A percentile compares a stretch with the other conserved stretches of the same genome.
Evolutionary conservation across 2,329 filamentous ascomycete species (phyloP).

Genomic region (Ophiocordyceps robertsii): DNA sequence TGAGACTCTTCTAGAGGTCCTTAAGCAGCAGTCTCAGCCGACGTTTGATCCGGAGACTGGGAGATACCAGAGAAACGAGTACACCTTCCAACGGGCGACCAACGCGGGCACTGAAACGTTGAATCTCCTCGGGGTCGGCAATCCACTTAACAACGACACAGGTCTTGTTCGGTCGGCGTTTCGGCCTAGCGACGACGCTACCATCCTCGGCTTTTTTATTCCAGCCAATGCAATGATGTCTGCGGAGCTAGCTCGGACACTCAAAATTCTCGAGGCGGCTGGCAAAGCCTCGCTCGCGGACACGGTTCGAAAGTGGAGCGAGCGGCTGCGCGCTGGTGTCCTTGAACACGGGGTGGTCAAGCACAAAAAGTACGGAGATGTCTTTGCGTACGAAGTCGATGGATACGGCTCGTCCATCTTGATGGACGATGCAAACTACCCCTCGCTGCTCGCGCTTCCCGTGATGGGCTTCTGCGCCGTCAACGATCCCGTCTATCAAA

Average conservation of each 20-base stretch:
- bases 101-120: constrained; percentile 82
- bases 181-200: constrained; percentile 87
- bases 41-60: constrained; percentile 64
- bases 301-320: constrained; percentile 42
- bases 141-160: constrained; percentile 74
- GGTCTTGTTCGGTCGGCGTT: constrained; percentile 86
- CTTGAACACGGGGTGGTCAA: constrained; percentile 72
- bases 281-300: constrained; percentile 40
- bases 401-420: constrained; percentile 71
- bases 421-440: constrained; percentile 86
- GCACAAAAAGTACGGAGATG: constrained; percentile 61
- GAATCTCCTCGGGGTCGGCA: constrained; percentile 70
- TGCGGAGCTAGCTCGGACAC: constrained; percentile 67
- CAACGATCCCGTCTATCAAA: constrained; percentile 63
- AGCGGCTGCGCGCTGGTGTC: constrained; percentile 60
- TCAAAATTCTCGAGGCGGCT: constrained; percentile 50
- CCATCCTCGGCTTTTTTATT: constrained; percentile 88
- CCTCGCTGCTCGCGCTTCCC: constrained; percentile 65
- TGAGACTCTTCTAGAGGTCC: constrained; percentile 56
- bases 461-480: constrained; percentile 59
- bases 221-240: constrained; percentile 95
- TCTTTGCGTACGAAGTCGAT: constrained; percentile 82
- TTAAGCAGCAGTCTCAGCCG: constrained; percentile 64
- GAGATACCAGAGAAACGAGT: constrained; percentile 56
- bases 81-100: constrained; percentile 77